Percentiles rank a stretch among this genome's conserved stretches.
These are phyloP conservation scores for Auricularia heimuer DNA, from an alignment of 768 basidiomycete species.

Conservation along the genomic window DNA sequence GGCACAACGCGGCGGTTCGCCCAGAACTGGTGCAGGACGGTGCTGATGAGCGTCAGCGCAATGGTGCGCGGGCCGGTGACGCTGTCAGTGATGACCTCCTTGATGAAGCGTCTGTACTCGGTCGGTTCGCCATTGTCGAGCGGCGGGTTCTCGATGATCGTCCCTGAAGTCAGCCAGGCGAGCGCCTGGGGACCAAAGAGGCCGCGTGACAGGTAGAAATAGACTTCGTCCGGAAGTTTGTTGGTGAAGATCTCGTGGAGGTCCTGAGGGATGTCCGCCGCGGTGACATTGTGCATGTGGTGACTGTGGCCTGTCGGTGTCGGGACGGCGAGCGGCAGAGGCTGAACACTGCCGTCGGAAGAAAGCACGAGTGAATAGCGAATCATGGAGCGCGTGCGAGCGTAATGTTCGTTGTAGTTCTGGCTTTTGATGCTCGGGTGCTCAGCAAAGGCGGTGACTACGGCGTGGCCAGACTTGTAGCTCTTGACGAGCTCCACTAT, in stretches of 20 bases:
- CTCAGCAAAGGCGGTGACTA: constrained; percentile 66
- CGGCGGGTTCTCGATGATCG: constrained; percentile 77
- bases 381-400: constrained; percentile 83
- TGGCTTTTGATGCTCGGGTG: constrained; percentile 74
- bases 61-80: constrained; percentile 90
- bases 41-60: constrained; percentile 77
- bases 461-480: constrained; percentile 81
- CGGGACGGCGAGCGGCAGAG: constrained; percentile 63
- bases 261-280: constrained; percentile 82
- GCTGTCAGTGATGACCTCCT: constrained; percentile 93
- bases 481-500: constrained; percentile 89
- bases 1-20: constrained; percentile 60
- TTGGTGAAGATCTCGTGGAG: constrained; percentile 92
- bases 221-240: constrained; percentile 91
- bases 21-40: constrained; percentile 76
- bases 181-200: constrained; percentile 81
- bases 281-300: constrained; percentile 53
- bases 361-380: constrained; percentile 85
- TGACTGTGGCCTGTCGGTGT: constrained; percentile 42
- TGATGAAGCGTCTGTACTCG: constrained; percentile 90
- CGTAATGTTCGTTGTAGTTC: constrained; percentile 77
- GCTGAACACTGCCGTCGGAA: constrained; percentile 73
- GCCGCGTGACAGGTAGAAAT: constrained; percentile 91
- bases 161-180: constrained; percentile 88
- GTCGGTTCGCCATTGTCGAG: constrained; percentile 92